Evolutionary conservation across 2,329 filamentous ascomycete species (phyloP).

Genomic region (Hypoxylon sp.): DNA sequence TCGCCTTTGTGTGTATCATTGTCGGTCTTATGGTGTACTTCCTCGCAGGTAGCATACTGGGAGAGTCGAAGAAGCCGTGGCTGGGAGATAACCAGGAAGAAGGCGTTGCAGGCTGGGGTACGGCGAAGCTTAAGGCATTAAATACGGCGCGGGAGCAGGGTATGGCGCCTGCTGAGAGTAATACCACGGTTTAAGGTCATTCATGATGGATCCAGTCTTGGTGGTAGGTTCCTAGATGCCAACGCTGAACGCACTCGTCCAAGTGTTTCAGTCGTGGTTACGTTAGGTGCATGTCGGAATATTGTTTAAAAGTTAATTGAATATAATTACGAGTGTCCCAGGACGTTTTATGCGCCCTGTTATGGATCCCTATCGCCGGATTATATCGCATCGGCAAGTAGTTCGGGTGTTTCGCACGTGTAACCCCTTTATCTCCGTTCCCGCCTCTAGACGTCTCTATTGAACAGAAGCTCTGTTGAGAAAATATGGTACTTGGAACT

Average conservation of each 20-base stretch:
- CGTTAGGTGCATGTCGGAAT: neutral
- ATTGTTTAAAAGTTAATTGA: neutral
- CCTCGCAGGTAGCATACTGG: slow-evolving; percentile 82
- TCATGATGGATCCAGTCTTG: slow-evolving; percentile 3
- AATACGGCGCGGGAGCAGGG: slow-evolving; percentile 66
- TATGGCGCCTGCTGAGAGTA: slow-evolving; percentile 36
- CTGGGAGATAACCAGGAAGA: slow-evolving; percentile 87
- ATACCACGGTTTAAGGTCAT: slow-evolving; percentile 28
- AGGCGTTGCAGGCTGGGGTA: slow-evolving; percentile 85
- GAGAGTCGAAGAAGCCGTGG: slow-evolving; percentile 96
- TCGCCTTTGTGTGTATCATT: slow-evolving; percentile 94
- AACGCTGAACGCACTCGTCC: neutral
- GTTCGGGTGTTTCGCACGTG: too few species aligned
- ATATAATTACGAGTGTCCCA: neutral
- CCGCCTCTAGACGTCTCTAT: too few species aligned
- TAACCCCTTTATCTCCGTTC: too few species aligned
- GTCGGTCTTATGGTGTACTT: slow-evolving; percentile 90
- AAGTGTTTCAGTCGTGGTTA: neutral
- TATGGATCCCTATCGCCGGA: neutral
- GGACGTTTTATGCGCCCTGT: neutral
- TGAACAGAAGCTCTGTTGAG: too few species aligned
- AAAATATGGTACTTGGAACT: too few species aligned
- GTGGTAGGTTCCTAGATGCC: neutral
- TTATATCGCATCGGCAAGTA: neutral
- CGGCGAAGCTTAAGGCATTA: slow-evolving; percentile 83